A percentile compares a stretch with the other conserved stretches of the same genome.
Conservation (phyloP, 148 eudicot genomes). For the Limonium bicolor region DNA sequence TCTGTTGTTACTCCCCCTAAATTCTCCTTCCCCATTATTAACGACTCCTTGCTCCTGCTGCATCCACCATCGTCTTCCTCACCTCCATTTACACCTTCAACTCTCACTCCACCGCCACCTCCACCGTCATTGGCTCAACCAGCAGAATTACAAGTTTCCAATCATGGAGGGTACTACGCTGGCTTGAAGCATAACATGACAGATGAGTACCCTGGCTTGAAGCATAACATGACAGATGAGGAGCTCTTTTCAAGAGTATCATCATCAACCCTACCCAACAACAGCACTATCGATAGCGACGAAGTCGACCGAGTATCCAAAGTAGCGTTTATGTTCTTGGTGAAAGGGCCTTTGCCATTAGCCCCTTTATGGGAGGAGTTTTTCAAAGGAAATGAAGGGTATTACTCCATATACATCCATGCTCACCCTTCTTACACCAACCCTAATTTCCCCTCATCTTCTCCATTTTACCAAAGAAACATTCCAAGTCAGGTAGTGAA, state of each 20-base stretch:
- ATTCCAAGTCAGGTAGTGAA: conserved; percentile 54
- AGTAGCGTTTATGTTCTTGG: conserved; percentile 68
- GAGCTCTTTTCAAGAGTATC: conserved; percentile 50
- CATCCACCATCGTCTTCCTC: conserved; percentile 21
- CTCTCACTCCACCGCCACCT: not conserved
- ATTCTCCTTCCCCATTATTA: not conserved
- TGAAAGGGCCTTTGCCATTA: conserved; percentile 44
- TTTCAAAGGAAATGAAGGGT: conserved; percentile 42
- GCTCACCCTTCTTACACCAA: conserved; percentile 33
- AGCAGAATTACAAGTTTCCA: not conserved
- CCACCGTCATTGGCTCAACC: not conserved
- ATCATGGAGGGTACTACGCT: not conserved
- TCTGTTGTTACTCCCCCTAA: not conserved
- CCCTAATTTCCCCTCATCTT: conserved; percentile 10
- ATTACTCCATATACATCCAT: conserved; percentile 55
- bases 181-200: conserved; percentile 4
- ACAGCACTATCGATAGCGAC: conserved; percentile 5
- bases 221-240: conserved; percentile 17
- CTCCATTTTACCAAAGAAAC: conserved; percentile 44
- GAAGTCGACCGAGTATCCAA: conserved; percentile 20
- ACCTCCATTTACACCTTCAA: too few species aligned
- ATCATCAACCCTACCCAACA: conserved; percentile 1
- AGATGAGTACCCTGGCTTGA: not conserved
- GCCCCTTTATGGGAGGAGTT: conserved; percentile 65
- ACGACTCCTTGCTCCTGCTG: not conserved